A percentile compares a stretch with the other conserved stretches of the same genome.
Evolutionary conservation across 371 early-diverging fungal species (phyloP).

Genomic region (Circinella umbellata): DNA sequence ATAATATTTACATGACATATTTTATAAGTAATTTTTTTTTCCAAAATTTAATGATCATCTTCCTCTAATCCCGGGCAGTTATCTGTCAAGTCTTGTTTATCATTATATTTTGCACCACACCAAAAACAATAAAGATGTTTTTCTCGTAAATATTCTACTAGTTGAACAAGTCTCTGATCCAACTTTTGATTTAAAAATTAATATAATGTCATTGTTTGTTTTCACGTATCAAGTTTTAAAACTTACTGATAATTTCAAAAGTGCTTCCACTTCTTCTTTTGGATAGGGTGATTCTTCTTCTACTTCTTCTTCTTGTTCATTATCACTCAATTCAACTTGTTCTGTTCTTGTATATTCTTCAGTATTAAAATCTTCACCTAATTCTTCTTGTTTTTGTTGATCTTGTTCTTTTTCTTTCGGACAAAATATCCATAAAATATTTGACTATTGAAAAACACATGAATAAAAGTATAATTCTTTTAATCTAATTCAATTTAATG

Average conservation of each 20-base stretch:
- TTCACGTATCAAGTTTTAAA: background rate
- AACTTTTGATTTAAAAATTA: slow-evolving; percentile 7
- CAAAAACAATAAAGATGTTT: slow-evolving; percentile 69
- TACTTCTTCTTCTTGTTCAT: slow-evolving; percentile 21
- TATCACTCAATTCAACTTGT: slow-evolving; percentile 20
- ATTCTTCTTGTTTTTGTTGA: slow-evolving; percentile 9
- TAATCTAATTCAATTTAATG: no score
- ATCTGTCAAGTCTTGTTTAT: slow-evolving; percentile 49
- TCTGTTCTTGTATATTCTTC: slow-evolving; percentile 13
- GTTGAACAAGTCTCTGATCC: slow-evolving; percentile 42
- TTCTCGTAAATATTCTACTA: slow-evolving; percentile 54
- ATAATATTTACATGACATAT: no score
- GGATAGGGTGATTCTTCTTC: slow-evolving; percentile 30
- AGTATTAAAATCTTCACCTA: slow-evolving; percentile 7
- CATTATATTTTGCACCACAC: slow-evolving; percentile 63
- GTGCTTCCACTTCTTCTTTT: slow-evolving; percentile 28
- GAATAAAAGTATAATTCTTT: no score
- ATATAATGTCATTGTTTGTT: background rate
- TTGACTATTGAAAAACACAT: background rate
- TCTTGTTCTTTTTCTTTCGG: slow-evolving; percentile 8
- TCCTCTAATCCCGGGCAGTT: slow-evolving; percentile 66
- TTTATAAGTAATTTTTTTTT: background rate
- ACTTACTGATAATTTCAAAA: slow-evolving; percentile 31
- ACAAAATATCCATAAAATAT: slow-evolving; percentile 27
- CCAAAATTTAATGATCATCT: slow-evolving; percentile 61